phyloP scores from a whole-genome alignment of 805 yeast genomes.

The Yarrowia sp. region DNA sequence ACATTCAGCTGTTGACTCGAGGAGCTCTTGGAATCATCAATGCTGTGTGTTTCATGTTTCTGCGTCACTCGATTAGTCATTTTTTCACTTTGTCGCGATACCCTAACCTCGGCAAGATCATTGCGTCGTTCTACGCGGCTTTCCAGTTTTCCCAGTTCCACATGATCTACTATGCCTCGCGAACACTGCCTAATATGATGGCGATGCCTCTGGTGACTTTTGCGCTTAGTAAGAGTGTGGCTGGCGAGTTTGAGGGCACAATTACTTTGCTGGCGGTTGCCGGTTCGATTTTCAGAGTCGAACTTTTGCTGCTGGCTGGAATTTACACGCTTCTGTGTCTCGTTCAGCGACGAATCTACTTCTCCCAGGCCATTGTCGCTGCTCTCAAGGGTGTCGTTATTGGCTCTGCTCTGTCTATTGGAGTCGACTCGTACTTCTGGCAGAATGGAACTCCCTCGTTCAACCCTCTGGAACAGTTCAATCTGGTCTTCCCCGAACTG shows the following conservation, averaged over 20 bases:
- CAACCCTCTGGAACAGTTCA: conserved; percentile 22
- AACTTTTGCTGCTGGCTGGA: conserved; percentile 62
- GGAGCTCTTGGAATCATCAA: conserved; percentile 68
- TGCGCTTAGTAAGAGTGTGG: conserved; percentile 60
- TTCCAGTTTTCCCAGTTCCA: conserved; percentile 78
- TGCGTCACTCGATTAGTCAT: conserved; percentile 55
- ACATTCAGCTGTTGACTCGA: conserved; percentile 64
- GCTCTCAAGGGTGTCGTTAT: conserved; percentile 56
- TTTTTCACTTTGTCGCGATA: conserved; percentile 44
- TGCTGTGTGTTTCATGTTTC: conserved; percentile 57
- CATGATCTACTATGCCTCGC: conserved; percentile 74
- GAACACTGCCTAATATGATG: conserved; percentile 84
- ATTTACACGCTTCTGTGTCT: conserved; percentile 54
- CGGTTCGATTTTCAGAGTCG: conserved; percentile 75
- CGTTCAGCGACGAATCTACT: conserved; percentile 56
- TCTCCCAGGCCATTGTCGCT: conserved; percentile 48
- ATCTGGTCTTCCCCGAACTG: conserved; percentile 74
- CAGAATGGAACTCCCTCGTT: conserved; percentile 44
- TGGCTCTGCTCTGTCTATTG: conserved; percentile 59
- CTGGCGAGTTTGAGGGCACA: conserved; percentile 58
- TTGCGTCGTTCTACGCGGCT: conserved; percentile 60
- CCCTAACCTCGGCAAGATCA: conserved; percentile 40
- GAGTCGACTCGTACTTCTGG: conserved; percentile 84
- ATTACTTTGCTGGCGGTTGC: conserved; percentile 65
- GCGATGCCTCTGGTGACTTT: conserved; percentile 74